Conservation (phyloP, 1,139 yeast species). For the Eremothecium cymbalariae region DNA sequence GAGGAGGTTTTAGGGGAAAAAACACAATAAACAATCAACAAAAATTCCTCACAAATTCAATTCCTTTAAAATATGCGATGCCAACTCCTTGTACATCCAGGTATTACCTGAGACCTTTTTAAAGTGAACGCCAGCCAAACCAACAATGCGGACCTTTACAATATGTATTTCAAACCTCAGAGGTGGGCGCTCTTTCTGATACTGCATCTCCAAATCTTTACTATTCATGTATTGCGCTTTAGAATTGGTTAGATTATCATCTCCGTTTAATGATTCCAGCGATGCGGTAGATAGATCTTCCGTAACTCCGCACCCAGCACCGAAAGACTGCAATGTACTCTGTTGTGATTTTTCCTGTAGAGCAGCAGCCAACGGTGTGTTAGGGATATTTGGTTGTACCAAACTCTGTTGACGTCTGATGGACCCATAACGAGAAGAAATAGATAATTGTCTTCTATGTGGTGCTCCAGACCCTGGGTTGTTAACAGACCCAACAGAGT, state of each 20-base stretch:
- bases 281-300: conserved; percentile 48
- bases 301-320: conserved; percentile 17
- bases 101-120: conserved; percentile 90
- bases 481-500: conserved; percentile 12
- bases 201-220: conserved; percentile 21
- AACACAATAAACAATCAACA: conserved; percentile 5
- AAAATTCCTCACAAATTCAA: conserved; percentile 45
- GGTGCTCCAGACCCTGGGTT: conserved; percentile 8
- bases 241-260: conserved; percentile 29
- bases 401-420: conserved; percentile 25
- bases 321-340: conserved; percentile 23
- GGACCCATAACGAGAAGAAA: conserved; percentile 23
- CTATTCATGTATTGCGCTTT: conserved; percentile 28
- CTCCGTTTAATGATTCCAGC: conserved; percentile 45
- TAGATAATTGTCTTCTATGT: conserved; percentile 18
- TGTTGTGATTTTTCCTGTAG: conserved; percentile 28
- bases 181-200: conserved; percentile 38
- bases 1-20: neutral
- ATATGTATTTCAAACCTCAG: conserved; percentile 86
- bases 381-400: conserved; percentile 34
- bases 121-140: conserved; percentile 89
- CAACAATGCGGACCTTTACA: conserved; percentile 86
- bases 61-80: conserved; percentile 74
- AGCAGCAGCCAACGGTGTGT: conserved; percentile 33
- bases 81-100: conserved; percentile 92